These are phyloP conservation scores for Lolium perenne DNA, from an alignment of 176 grass and related monocot species.

Conservation along the genomic window DNA sequence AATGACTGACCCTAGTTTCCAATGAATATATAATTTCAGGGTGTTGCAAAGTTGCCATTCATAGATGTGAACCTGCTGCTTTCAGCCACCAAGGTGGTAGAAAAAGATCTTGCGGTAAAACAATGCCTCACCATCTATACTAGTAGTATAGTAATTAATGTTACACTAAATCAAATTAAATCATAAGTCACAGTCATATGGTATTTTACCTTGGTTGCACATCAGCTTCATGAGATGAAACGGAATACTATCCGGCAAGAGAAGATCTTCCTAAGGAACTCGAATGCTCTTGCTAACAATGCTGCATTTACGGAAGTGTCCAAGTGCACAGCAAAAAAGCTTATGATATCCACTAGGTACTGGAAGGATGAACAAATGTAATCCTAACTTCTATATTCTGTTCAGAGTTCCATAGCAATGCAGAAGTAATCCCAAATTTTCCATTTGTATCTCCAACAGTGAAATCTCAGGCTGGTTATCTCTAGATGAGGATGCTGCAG, in stretches of 20 bases:
- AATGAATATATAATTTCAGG: slow-evolving; percentile 34
- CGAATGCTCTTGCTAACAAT: slow-evolving; percentile 12
- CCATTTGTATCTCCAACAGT: slow-evolving; percentile 5
- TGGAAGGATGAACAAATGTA: background rate
- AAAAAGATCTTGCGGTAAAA: slow-evolving; percentile 54
- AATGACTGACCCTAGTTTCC: background rate
- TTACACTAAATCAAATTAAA: background rate
- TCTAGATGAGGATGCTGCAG: background rate
- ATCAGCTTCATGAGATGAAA: slow-evolving; percentile 49
- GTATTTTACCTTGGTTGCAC: background rate
- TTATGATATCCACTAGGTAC: slow-evolving; percentile 47
- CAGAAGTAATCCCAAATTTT: background rate
- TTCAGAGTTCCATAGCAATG: background rate
- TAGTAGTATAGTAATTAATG: background rate
- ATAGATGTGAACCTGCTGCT: slow-evolving; percentile 54
- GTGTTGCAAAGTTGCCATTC: slow-evolving; percentile 55
- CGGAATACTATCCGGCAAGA: slow-evolving; percentile 50
- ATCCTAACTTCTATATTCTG: background rate
- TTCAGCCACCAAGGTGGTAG: slow-evolving; percentile 44
- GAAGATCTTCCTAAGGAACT: slow-evolving; percentile 52
- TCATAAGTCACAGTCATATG: background rate
- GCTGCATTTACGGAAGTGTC: background rate
- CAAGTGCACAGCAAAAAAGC: background rate
- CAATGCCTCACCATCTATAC: background rate
- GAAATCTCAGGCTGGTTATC: slow-evolving; percentile 54